Conservation (phyloP, 805 yeast genomes). For the Candida hispaniensis region DNA sequence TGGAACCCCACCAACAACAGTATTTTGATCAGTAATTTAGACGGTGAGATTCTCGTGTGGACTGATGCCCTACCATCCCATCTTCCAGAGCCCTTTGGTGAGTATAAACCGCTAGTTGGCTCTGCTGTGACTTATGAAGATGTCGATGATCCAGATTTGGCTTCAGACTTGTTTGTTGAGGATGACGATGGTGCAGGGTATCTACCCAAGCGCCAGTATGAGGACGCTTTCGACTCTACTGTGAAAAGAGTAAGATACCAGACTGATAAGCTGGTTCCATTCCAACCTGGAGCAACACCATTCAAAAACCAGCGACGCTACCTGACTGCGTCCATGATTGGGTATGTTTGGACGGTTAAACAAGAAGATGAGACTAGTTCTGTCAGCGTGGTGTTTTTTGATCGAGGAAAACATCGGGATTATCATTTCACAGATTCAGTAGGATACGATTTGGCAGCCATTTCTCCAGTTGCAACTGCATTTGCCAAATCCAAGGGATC, state of each 20-base stretch:
- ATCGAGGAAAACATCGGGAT: constrained; percentile 60
- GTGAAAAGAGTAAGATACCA: constrained; percentile 1
- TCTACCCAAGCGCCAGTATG: constrained; percentile 17
- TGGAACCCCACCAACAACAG: constrained; percentile 1
- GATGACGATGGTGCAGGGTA: constrained; percentile 56
- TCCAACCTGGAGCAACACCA: constrained; percentile 80
- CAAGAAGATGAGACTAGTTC: constrained; percentile 48
- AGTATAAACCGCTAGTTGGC: constrained; percentile 8
- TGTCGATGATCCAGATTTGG: constrained; percentile 27
- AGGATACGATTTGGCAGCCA: constrained; percentile 62
- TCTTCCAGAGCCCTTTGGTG: constrained; percentile 2
- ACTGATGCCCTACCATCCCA: constrained; percentile 3
- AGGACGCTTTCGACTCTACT: constrained; percentile 6
- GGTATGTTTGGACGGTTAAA: constrained; percentile 69
- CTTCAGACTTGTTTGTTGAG: constrained; percentile 38
- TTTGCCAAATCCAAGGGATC: constrained; percentile 34
- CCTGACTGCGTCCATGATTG: constrained; percentile 66
- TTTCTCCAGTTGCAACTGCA: constrained; percentile 55
- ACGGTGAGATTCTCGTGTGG: not conserved
- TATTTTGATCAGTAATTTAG: constrained; percentile 2
- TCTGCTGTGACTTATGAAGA: constrained; percentile 24
- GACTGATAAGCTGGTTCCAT: constrained; percentile 1
- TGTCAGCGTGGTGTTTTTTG: constrained; percentile 82
- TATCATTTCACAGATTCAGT: constrained; percentile 74
- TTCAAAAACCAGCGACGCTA: constrained; percentile 64